Evolutionary conservation across 306 rosid genomes (phyloP).

Genomic region (Clitoria ternatea): DNA sequence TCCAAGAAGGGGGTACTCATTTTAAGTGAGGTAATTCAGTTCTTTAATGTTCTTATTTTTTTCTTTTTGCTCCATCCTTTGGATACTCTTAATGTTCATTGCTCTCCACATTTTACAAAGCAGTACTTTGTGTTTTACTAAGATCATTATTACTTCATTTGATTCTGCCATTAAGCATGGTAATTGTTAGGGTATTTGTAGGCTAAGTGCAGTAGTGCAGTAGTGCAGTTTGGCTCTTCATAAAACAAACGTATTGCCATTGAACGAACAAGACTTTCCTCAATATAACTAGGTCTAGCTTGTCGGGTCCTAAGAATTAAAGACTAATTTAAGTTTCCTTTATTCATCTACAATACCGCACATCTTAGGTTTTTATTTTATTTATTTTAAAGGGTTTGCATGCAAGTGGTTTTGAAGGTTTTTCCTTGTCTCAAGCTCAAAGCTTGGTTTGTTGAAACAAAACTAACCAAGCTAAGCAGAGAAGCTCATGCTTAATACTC

Average conservation of each 20-base stretch:
- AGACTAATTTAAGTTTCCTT: neutral
- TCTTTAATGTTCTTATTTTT: neutral
- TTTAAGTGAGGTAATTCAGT: slow-evolving; percentile 72
- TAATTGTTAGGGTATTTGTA: neutral
- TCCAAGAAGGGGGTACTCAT: slow-evolving; percentile 95
- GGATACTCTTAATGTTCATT: neutral
- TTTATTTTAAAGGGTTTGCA: neutral
- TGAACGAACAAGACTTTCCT: neutral
- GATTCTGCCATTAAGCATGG: neutral
- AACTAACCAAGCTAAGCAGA: neutral
- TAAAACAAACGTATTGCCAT: neutral
- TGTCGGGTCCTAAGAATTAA: neutral
- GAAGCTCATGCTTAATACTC: too few species aligned
- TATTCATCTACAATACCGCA: neutral
- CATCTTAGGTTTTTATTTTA: neutral
- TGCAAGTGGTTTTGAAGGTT: neutral
- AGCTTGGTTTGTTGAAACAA: neutral
- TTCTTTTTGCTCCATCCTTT: neutral
- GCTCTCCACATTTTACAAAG: neutral
- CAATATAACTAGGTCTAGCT: neutral
- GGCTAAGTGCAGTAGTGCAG: neutral
- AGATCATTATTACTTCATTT: neutral
- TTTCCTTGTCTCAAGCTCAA: neutral
- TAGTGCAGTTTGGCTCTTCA: neutral
- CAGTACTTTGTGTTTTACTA: neutral